Evolutionary conservation across 169 alveolate genomes (phyloP), one percentile per base, ranked within the genome.

Genomic region (Cryptosporidium meleagridis): DNA sequence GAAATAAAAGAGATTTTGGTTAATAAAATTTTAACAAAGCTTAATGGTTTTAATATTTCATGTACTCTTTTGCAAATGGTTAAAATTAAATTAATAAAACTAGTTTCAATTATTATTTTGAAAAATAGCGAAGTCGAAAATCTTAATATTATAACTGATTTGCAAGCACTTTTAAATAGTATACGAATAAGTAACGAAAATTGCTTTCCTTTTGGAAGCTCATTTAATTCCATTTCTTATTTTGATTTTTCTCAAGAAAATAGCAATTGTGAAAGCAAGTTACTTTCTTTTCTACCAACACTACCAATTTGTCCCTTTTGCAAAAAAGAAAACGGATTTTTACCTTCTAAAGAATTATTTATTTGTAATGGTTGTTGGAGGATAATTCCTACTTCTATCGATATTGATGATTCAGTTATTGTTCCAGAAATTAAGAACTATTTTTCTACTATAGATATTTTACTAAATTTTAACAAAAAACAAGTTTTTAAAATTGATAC

Each of bases 121-220:
- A 65, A 21, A 31, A 26, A 62, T 39, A 31, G 8, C 7, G 45
- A 80, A 33, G n/a, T 45, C 26, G 62, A 65, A 41, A 21, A 39
- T 44, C 26, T 21, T 12, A 44, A 29, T 21, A 21, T 48, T n/a
- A 80, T 80, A 21, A 8, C 51, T 35, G 89, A 62, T 9, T n/a
- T 67, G 26, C 51, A 80, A 12, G 18, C 23, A 37, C 9, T 65
- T 5, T 39, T 33, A 21, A 48, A 59, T 8, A 7, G 7, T 35
- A 45, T 62, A 14, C 31, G 35, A 39, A 0, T 26, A 29, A 23
- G 5, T 10, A 41, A 62, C 10, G 89, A 80, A 23, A 5, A 41
- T 29, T 59, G 35, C 39, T 80, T 62, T 44, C 89, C 89, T n/a
- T 80, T 80, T 80, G 89, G 89, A 8, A 80, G 89, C 41, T 62